phyloP scores from a whole-genome alignment of 2,329 filamentous ascomycete genomes.

The Curvularia spicifera region DNA sequence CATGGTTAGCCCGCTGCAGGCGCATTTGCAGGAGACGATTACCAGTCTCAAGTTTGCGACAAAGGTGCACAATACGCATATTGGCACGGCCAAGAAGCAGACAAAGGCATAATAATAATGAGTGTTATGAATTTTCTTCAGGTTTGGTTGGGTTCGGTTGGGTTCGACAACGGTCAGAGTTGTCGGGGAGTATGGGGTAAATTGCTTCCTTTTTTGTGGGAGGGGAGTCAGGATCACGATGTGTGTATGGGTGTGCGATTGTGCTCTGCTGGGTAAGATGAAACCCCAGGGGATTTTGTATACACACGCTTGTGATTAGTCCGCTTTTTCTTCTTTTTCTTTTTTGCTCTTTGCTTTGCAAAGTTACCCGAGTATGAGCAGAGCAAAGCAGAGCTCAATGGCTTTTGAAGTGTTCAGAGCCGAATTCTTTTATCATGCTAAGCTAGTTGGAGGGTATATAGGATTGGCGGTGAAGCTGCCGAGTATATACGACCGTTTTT shows the following conservation, averaged over 20 bases:
- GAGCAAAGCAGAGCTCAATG: neutral
- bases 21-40: constrained; percentile 88
- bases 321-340: neutral
- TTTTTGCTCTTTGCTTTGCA: neutral
- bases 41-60: constrained; percentile 96
- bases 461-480: neutral
- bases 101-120: constrained; percentile 55
- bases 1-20: constrained; percentile 92
- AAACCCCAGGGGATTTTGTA: neutral
- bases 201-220: neutral
- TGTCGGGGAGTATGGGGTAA: neutral
- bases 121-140: neutral
- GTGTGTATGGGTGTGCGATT: neutral
- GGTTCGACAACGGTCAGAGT: neutral
- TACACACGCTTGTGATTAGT: neutral
- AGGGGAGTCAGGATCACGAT: neutral
- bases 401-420: constrained; percentile 7
- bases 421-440: neutral
- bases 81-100: constrained; percentile 82
- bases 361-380: neutral
- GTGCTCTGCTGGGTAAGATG: neutral
- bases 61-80: constrained; percentile 92
- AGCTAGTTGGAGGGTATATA: neutral
- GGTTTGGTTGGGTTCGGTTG: neutral
- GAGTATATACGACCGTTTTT: neutral